Percentiles rank a stretch among this genome's conserved stretches.
Evolutionary conservation across 2,329 filamentous ascomycete genomes (phyloP).

Genomic region (Venturia effusa): DNA sequence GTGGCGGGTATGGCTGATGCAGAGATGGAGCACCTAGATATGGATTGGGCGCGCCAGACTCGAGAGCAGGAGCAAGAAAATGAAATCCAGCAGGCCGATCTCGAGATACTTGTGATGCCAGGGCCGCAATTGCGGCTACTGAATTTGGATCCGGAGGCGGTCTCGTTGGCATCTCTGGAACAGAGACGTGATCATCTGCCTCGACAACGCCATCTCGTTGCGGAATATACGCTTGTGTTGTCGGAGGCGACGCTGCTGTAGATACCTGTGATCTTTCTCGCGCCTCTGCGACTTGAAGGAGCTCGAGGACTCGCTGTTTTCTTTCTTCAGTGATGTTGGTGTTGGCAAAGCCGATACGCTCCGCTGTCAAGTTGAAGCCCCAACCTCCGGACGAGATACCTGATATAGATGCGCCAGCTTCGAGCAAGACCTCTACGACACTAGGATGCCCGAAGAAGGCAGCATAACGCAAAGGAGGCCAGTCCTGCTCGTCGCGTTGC

Average conservation of each 20-base stretch:
- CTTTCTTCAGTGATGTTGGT: not conserved
- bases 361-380: constrained; percentile 12
- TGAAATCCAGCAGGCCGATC: not conserved
- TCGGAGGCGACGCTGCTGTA: not conserved
- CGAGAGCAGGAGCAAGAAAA: not conserved
- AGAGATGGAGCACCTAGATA: not conserved
- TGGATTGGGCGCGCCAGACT: not conserved
- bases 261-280: not conserved
- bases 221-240: not conserved
- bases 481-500: constrained; percentile 26
- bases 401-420: constrained; percentile 14
- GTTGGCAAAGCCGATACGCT: constrained; percentile 13
- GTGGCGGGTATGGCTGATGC: not conserved
- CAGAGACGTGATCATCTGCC: not conserved
- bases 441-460: constrained; percentile 27
- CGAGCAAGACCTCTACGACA: constrained; percentile 24
- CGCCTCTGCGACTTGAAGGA: not conserved
- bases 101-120: not conserved
- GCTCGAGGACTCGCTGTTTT: not conserved
- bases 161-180: constrained; percentile 2
- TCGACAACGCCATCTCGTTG: not conserved
- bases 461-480: constrained; percentile 28
- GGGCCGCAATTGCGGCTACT: not conserved
- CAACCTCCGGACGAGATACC: constrained; percentile 12
- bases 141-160: not conserved